Percentiles rank a stretch among this genome's conserved stretches.
phyloP scores from a whole-genome alignment of 176 grass and related monocot genomes.

The Avena insularis region DNA sequence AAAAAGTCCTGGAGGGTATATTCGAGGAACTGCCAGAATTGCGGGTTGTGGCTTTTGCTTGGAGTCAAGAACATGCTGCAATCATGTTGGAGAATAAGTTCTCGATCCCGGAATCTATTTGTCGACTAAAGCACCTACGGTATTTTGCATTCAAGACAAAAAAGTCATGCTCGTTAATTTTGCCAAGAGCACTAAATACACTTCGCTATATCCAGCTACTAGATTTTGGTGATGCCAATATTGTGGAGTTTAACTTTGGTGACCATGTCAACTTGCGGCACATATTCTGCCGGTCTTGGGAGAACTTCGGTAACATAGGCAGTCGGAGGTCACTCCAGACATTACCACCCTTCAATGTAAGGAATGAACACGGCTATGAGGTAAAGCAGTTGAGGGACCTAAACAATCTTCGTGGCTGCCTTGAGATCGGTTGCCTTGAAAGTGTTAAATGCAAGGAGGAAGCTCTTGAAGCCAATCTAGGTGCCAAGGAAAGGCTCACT shows the following conservation, averaged over 20 bases:
- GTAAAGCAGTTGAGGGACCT: neutral
- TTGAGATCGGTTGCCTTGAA: fast-evolving
- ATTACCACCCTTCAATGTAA: fast-evolving
- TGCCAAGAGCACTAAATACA: neutral
- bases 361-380: neutral
- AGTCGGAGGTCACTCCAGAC: neutral
- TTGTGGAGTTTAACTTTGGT: neutral
- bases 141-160: neutral
- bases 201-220: neutral
- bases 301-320: neutral
- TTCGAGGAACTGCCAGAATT: neutral
- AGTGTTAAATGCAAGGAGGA: neutral
- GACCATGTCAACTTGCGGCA: neutral
- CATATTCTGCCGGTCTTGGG: neutral
- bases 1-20: neutral
- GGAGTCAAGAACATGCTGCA: neutral
- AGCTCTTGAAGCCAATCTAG: neutral
- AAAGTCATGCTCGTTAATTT: neutral
- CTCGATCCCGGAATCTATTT: neutral
- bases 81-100: neutral
- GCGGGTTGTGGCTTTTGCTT: neutral
- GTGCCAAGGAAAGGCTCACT: neutral
- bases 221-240: neutral
- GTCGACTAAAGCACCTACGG: neutral
- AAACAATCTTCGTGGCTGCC: neutral